These are phyloP conservation scores for Populus hybrid DNA, from an alignment of 441 rosid species.

Conservation along the genomic window DNA sequence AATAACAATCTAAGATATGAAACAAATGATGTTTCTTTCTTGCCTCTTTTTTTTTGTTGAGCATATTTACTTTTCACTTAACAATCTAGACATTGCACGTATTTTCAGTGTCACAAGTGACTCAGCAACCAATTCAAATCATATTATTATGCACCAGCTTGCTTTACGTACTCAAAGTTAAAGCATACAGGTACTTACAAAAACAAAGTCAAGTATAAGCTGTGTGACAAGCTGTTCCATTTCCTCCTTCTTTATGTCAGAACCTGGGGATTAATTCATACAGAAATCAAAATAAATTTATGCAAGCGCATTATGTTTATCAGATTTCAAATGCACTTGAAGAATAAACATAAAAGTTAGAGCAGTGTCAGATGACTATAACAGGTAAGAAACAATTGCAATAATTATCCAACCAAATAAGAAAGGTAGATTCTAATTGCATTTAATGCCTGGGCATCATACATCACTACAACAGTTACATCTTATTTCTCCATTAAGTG, in stretches of 20 bases:
- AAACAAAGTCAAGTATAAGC: slow-evolving; percentile 64
- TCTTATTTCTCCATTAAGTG: background rate
- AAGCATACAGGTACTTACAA: slow-evolving; percentile 49
- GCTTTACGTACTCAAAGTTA: background rate
- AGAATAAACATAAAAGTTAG: background rate
- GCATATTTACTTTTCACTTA: background rate
- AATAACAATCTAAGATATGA: background rate
- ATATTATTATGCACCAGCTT: background rate
- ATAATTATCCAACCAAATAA: background rate
- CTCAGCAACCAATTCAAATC: background rate
- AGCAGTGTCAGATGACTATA: background rate
- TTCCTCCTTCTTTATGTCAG: slow-evolving; percentile 67
- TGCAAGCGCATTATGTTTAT: background rate
- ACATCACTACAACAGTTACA: background rate
- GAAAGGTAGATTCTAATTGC: background rate
- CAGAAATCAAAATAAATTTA: background rate
- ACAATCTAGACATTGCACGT: background rate
- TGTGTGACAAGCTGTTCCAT: slow-evolving; percentile 70
- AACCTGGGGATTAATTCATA: slow-evolving; percentile 39
- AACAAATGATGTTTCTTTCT: background rate
- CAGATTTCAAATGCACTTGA: background rate
- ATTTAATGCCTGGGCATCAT: background rate
- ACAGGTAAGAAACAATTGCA: background rate
- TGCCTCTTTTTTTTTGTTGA: background rate
- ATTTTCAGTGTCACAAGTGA: background rate